Evolutionary conservation across 768 basidiomycete genomes (phyloP).

Genomic region (Tulasnella calospora): DNA sequence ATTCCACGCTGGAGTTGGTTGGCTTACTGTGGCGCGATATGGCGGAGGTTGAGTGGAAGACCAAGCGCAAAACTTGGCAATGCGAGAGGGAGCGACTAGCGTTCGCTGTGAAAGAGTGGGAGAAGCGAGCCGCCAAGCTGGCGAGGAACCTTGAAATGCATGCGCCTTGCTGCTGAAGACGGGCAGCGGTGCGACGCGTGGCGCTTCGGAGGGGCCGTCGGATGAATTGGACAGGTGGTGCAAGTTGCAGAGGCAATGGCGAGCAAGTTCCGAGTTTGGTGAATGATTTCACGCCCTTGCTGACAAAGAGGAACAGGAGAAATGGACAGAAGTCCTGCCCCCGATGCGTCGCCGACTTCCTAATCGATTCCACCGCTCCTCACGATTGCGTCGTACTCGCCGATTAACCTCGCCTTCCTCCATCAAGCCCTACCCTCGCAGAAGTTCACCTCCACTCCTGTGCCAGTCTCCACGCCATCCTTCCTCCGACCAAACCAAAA

Average conservation of each 20-base stretch:
- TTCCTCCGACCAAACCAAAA: too few relatives aligned
- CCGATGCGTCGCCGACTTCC: too few relatives aligned
- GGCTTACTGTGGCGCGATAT: conserved; percentile 66
- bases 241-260: not conserved
- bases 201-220: conserved; percentile 9
- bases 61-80: conserved; percentile 75
- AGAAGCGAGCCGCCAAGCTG: conserved; percentile 45
- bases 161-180: not conserved
- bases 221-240: conserved; percentile 5
- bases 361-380: conserved; percentile 19
- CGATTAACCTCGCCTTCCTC: conserved; percentile 20
- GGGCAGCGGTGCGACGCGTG: not conserved
- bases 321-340: too few relatives aligned
- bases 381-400: not conserved
- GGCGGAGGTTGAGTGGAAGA: conserved; percentile 74
- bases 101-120: conserved; percentile 77
- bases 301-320: not conserved
- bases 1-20: conserved; percentile 68
- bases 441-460: too few relatives aligned
- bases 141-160: conserved; percentile 33
- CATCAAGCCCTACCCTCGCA: not conserved
- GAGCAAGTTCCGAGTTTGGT: conserved; percentile 8
- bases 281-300: not conserved
- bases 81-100: conserved; percentile 71
- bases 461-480: too few relatives aligned